Evolutionary conservation across 495 filamentous ascomycete genomes (phyloP).

Genomic region (Lasiosphaeriaceae sp.): DNA sequence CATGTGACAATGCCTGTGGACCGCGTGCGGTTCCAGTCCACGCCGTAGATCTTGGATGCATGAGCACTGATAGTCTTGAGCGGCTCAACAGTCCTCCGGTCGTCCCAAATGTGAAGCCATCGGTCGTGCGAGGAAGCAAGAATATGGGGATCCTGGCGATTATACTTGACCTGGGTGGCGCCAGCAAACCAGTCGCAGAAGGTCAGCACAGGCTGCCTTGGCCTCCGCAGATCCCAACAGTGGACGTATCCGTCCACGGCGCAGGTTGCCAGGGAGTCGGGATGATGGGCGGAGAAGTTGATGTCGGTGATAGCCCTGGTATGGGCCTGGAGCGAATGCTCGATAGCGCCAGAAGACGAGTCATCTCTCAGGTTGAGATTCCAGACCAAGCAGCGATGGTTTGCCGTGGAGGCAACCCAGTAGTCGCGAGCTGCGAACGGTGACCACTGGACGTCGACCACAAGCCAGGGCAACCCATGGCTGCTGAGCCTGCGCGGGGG

Average conservation of each 20-base stretch:
- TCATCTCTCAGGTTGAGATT: slow-evolving; percentile 75
- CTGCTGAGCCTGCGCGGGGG: slow-evolving; percentile 77
- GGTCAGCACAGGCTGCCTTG: slow-evolving; percentile 68
- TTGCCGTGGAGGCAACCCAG: slow-evolving; percentile 91
- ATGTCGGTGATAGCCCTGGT: slow-evolving; percentile 91
- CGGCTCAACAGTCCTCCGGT: slow-evolving; percentile 72
- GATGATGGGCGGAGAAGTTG: slow-evolving; percentile 92
- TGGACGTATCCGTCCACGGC: slow-evolving; percentile 91
- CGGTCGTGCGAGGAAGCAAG: slow-evolving; percentile 88
- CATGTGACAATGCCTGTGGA: slow-evolving; percentile 74
- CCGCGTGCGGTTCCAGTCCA: slow-evolving; percentile 86
- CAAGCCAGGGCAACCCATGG: slow-evolving; percentile 87
- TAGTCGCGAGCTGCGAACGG: slow-evolving; percentile 84
- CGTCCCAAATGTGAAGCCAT: slow-evolving; percentile 87
- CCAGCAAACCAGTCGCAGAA: slow-evolving; percentile 95
- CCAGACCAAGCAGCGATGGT: slow-evolving; percentile 94
- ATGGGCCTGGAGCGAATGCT: slow-evolving; percentile 87
- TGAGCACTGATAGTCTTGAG: slow-evolving; percentile 83
- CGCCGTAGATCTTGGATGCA: slow-evolving; percentile 91
- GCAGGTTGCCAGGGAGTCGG: slow-evolving; percentile 85
- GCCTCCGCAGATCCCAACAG: slow-evolving; percentile 83
- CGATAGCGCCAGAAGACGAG: slow-evolving; percentile 67
- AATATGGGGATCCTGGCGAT: slow-evolving; percentile 77
- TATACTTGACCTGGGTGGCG: slow-evolving; percentile 95
- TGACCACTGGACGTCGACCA: slow-evolving; percentile 98